phyloP scores from a whole-genome alignment of 2,329 filamentous ascomycete species.

The Talaromyces piceae region DNA sequence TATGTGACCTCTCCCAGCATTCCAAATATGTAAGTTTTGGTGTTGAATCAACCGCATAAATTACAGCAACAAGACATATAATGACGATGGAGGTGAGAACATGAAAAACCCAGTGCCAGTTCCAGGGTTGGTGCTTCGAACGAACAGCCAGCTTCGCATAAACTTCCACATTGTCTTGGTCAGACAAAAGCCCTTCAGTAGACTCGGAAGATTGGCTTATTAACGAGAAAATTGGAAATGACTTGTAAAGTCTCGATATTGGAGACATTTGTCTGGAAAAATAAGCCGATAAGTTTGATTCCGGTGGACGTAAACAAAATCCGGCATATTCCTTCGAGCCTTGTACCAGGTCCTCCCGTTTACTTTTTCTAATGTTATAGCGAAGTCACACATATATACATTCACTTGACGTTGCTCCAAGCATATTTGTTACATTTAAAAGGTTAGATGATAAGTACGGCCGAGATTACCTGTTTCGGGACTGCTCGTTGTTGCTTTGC shows the following conservation, averaged over 20 bases:
- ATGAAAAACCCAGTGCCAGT: slow-evolving; percentile 4
- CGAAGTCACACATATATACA: too few relatives aligned
- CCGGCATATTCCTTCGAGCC: too few relatives aligned
- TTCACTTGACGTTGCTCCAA: too few relatives aligned
- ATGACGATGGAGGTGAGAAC: neutral
- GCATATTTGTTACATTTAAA: too few relatives aligned
- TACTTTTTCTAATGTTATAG: too few relatives aligned
- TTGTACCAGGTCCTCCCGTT: too few relatives aligned
- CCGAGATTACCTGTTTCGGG: too few relatives aligned
- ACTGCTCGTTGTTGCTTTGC: neutral
- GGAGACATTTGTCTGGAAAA: neutral
- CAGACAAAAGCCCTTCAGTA: neutral
- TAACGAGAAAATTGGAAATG: neutral
- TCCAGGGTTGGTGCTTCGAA: neutral
- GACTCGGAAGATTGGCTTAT: neutral
- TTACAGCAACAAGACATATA: neutral
- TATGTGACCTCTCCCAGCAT: slow-evolving; percentile 1
- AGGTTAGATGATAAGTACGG: too few relatives aligned
- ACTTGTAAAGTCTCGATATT: neutral
- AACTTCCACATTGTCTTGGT: neutral
- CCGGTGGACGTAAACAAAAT: too few relatives aligned
- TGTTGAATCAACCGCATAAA: neutral
- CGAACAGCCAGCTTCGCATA: neutral
- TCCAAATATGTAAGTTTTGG: neutral
- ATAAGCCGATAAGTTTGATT: neutral